Conservation (phyloP, 2,329 filamentous ascomycete genomes). For the Aspergillus pseudotamarii region DNA sequence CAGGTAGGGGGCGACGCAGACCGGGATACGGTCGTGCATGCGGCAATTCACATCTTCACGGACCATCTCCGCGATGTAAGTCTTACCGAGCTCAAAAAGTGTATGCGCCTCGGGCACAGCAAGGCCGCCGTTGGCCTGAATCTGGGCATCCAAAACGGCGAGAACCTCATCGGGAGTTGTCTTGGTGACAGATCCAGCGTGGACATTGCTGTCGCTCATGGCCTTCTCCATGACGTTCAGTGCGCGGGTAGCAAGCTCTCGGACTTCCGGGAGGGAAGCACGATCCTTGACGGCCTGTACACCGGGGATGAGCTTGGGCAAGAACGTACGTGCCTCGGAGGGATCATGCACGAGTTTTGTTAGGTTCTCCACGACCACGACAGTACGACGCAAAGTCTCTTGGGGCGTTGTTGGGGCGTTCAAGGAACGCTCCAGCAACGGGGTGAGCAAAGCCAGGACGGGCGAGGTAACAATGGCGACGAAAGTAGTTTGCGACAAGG, state of each 20-base stretch:
- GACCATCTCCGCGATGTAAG: conserved; percentile 81
- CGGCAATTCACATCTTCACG: conserved; percentile 86
- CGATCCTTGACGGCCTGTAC: conserved; percentile 85
- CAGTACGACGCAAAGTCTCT: conserved; percentile 92
- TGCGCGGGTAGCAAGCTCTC: conserved; percentile 82
- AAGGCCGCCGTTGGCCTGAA: conserved; percentile 70
- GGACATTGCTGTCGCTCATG: conserved; percentile 71
- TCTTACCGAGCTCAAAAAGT: conserved; percentile 67
- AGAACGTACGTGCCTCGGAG: conserved; percentile 88
- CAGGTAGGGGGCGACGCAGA: conserved; percentile 74
- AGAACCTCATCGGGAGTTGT: conserved; percentile 70
- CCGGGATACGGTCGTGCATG: conserved; percentile 71
- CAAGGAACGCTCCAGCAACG: conserved; percentile 88
- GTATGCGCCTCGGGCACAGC: conserved; percentile 62
- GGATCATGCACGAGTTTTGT: conserved; percentile 97
- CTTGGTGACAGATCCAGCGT: conserved; percentile 61
- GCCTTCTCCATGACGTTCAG: conserved; percentile 88
- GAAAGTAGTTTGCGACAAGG: conserved; percentile 96
- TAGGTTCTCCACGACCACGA: conserved; percentile 95
- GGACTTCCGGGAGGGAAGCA: conserved; percentile 91
- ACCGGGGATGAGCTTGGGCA: conserved; percentile 92
- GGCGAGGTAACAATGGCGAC: conserved; percentile 95
- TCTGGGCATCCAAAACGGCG: conserved; percentile 72
- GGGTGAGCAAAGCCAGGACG: conserved; percentile 89
- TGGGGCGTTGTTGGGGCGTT: conserved; percentile 90